Base-by-base conservation (phyloP, 2,329 filamentous ascomycete species). In the Ophiocordyceps unilateralis region DNA sequence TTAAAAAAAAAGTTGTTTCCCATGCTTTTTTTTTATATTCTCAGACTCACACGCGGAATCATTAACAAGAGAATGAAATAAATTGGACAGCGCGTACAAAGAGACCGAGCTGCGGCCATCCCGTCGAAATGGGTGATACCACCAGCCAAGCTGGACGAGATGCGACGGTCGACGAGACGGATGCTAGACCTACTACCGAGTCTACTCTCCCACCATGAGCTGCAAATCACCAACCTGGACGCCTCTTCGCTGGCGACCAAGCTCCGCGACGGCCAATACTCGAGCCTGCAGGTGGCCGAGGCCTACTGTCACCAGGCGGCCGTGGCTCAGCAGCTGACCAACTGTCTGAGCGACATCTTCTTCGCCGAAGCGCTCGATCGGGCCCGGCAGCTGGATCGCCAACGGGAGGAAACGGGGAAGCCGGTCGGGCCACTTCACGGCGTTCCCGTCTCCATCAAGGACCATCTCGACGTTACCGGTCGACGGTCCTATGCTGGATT, bases 381-480 rank as follows among this genome's bases (percentile, higher is more conserved):
- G 4, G 72, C 72, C 0, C 53, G 55, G 26, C 41, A 55, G 8
- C 55, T 75, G 2, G 74, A 77, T 53, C 50, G 59, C 3, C 5
- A 43, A 1, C 42, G 47, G 15, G 39, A 37, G 24, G n/a, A 28
- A 2, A 47, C 44, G 4, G 45, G 48, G 4, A 41, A 32, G 22
- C 39, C 45, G 3, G 39, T 49, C 5, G 49, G 49, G 10, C 74
- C 76, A 4, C 61, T 83, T 3, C 77, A 82, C 55, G 78, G 78
- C 2, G 59, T 77, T 1, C 74, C 74, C 0, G 61, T 77, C n/a
- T 51, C 47, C 11, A 43, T 53, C 43, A 65, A 61, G 49, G 51
- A 47, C 17, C 42, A 43, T 17, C 20, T 47, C 23, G 36, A 47
- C 17, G 40, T 48, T 39, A 41, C 43, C 23, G 47, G 45, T 15